Evolutionary conservation across 805 yeast genomes (phyloP), one percentile per base, ranked within the genome.

Genomic region (Citeromyces nyonsensis): DNA sequence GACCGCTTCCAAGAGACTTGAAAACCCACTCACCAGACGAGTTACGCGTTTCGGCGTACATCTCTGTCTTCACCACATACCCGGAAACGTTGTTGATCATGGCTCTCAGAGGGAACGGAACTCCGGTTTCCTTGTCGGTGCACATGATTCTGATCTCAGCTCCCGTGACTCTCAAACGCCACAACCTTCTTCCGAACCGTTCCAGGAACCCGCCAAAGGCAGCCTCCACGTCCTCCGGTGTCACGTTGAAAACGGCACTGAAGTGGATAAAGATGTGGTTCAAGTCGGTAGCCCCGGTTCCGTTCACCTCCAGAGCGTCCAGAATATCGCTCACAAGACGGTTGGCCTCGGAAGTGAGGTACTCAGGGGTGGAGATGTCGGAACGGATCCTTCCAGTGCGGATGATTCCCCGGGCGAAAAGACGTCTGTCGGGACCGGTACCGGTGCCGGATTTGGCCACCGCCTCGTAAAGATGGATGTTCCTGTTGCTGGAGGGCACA

Each of bases 141-240:
- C 95, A 85, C 63, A 83, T 86, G 47, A 91, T 91, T 52, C 98
- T 74, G 41, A 91, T 84, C 62, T 91, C 99, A 35, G 98, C 98
- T 43, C 94, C 85, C 29, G 97, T 85, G 32, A 91, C 91, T 48
- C 98, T 76, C 48, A 93, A 67, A 61, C 97, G 74, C 94, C 97
- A 83, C 51, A 91, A 69, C 56, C 96, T 73, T 61, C 95, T 73
- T 40, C 98, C 98, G 44, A 91, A 91, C 59, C 98, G 75, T 59
- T 88, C 96, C 60, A 91, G 66, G 73, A 91, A 91, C 13, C 95
- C 93, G 42, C 95, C 97, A 56, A 91, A 86, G 4, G 98, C 96
- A 40, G 84, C 85, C 58, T 88, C 95, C 39, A 91, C 96, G 59
- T 91, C 97, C 46, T 79, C 82, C 30, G 97, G 95, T 38, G 83